Base-by-base conservation (phyloP, 176 grass and related monocot genomes). In the Hordeum vulgare region DNA sequence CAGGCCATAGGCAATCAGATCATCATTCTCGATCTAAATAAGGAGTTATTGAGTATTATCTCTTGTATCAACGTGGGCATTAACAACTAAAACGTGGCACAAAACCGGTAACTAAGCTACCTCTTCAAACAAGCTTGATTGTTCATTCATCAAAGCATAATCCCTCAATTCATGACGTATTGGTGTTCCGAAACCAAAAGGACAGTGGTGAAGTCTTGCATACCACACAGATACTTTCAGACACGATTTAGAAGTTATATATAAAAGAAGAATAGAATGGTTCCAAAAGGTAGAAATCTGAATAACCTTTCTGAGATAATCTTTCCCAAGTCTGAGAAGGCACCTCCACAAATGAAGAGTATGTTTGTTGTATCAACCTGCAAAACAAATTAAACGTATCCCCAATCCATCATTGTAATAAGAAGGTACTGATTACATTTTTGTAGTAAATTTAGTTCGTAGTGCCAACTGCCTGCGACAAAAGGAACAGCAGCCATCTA, bases 271-370 rank as follows among this genome's bases (percentile, higher is more conserved):
- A 84, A 21, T 21, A 70, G 18, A 24, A 42, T 80, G 81, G 76
- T 61, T 63, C 26, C 61, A 26, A 68, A 77, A 71, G 21, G 28
- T 77, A 31, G 23, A 84, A 7, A 85, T 47, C 72, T 18, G 18
- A 26, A 59, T 65, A 47, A 92, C 93, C 87, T 94, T 90, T 88
- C 87, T 68, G 79, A 88, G 42, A 94, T 69, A 74, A 89, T 88
- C 82, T 92, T 94, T 37, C 75, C 93, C 81, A 92, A 83, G 70
- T 85, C 89, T 71, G 81, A 74, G 81, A 94, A 94, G 49, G 93
- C 76, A 81, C 93, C 93, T 66, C 93, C 93, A 86, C 93, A 94
- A 74, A 94, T 92, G 44, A 94, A 94, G 68, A 94, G 93, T 74
- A 94, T 92, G 49, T 90, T 87, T 77, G 85, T 88, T 17, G 90